These are phyloP conservation scores for Plasmopara halstedii DNA, from an alignment of 352 stramenopile species.

Conservation along the genomic window DNA sequence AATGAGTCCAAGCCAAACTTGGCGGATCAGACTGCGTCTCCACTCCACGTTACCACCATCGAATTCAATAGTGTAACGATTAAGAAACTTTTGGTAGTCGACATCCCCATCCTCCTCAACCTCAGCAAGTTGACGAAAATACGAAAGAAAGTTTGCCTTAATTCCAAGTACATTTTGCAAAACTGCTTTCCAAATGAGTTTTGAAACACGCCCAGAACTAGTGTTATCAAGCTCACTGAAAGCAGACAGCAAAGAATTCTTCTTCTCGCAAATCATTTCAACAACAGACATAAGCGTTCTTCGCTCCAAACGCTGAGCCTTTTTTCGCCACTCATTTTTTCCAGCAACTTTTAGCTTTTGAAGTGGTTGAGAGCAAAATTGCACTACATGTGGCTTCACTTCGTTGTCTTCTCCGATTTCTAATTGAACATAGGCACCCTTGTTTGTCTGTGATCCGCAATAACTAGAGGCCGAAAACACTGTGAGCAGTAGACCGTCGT, in stretches of 20 bases:
- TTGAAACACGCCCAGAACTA: conserved; percentile 38
- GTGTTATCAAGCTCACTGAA: conserved; percentile 39
- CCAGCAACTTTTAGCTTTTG: conserved; percentile 60
- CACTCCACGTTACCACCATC: conserved; percentile 53
- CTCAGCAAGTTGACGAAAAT: conserved; percentile 56
- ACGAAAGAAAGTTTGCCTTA: conserved; percentile 57
- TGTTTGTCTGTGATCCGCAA: conserved; percentile 88
- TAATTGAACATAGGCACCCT: conserved; percentile 70
- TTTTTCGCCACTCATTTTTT: conserved; percentile 75
- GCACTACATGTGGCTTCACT: conserved; percentile 87
- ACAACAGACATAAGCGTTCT: conserved; percentile 72
- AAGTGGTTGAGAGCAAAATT: conserved; percentile 86
- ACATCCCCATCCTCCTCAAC: conserved; percentile 33
- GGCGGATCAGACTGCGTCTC: conserved; percentile 54
- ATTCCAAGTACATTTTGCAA: conserved; percentile 57
- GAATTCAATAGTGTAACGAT: conserved; percentile 64
- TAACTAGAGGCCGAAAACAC: conserved; percentile 92
- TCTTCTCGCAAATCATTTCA: conserved; percentile 78
- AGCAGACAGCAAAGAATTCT: conserved; percentile 37
- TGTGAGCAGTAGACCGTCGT: conserved; percentile 81
- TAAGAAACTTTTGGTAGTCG: conserved; percentile 71
- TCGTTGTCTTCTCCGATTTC: conserved; percentile 58
- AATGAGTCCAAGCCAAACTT: conserved; percentile 66
- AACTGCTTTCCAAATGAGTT: conserved; percentile 60
- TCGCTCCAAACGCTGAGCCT: conserved; percentile 57